phyloP scores from a whole-genome alignment of 2,329 filamentous ascomycete species.

The Aureobasidium sp. region DNA sequence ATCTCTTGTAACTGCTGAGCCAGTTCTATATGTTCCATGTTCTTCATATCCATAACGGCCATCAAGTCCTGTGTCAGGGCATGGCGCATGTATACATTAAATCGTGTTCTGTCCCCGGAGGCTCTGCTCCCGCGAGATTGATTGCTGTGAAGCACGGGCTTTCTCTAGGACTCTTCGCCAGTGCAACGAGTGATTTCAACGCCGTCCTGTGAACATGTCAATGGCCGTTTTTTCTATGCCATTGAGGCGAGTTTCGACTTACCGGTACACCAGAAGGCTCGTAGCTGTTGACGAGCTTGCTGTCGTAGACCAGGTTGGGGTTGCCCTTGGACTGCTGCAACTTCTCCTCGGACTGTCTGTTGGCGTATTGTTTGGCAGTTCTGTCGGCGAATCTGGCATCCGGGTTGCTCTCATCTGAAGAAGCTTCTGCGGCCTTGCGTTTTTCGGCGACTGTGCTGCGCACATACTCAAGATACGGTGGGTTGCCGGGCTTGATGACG shows the following conservation, averaged over 20 bases:
- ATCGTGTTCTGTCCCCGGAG: neutral
- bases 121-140: constrained; percentile 13
- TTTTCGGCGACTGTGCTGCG: constrained; percentile 59
- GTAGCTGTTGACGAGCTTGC: constrained; percentile 55
- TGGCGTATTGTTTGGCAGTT: constrained; percentile 43
- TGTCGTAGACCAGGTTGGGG: constrained; percentile 60
- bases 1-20: constrained; percentile 8
- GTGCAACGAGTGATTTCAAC: constrained; percentile 59
- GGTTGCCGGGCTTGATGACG: constrained; percentile 64
- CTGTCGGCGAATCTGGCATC: constrained; percentile 39
- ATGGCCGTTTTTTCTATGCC: neutral
- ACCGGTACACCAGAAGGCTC: constrained; percentile 62
- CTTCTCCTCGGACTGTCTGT: constrained; percentile 41
- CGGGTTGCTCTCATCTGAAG: constrained; percentile 26
- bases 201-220: constrained; percentile 46
- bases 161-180: constrained; percentile 27
- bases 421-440: constrained; percentile 35
- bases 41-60: neutral
- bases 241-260: constrained; percentile 30
- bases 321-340: constrained; percentile 46
- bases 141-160: constrained; percentile 7
- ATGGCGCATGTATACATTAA: constrained; percentile 12
- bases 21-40: neutral
- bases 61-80: neutral
- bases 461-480: constrained; percentile 64